phyloP scores from a whole-genome alignment of 306 rosid genomes.

The Cicer chorassanicum region DNA sequence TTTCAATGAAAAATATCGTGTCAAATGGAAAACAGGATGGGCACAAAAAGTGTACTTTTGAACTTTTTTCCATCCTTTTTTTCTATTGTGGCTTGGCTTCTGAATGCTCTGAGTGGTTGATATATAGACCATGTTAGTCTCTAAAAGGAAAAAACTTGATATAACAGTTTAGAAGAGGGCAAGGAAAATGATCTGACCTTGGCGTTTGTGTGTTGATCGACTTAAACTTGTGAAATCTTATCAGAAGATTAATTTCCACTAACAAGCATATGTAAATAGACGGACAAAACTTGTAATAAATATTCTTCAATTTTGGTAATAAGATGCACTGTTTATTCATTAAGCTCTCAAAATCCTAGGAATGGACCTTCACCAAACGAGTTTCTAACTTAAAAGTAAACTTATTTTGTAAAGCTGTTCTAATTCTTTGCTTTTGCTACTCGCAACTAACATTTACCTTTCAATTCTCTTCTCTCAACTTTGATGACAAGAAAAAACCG shows the following conservation, averaged over 20 bases:
- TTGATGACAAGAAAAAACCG: too few relatives aligned
- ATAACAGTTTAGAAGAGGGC: conserved; percentile 7
- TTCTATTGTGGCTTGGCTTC: too few relatives aligned
- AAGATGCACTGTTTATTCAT: conserved; percentile 21
- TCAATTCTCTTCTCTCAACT: too few relatives aligned
- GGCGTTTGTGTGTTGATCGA: neutral
- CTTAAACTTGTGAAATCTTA: conserved; percentile 9
- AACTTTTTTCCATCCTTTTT: too few relatives aligned
- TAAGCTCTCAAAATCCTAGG: conserved; percentile 9
- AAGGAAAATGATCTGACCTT: neutral
- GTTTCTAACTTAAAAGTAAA: neutral
- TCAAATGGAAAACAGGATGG: too few relatives aligned
- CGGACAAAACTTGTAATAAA: conserved; percentile 9
- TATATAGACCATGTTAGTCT: neutral
- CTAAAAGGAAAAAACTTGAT: neutral
- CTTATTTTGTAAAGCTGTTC: neutral
- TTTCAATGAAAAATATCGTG: too few relatives aligned
- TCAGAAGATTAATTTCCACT: neutral
- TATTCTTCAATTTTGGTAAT: neutral
- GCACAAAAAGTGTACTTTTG: too few relatives aligned
- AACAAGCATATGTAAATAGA: conserved; percentile 6
- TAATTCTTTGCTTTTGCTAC: too few relatives aligned
- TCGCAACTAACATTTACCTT: too few relatives aligned
- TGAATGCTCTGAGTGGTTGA: neutral
- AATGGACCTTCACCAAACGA: neutral